These are phyloP conservation scores for Cryptococcus sp. DNA, from an alignment of 1,284 basidiomycete species.

Conservation along the genomic window DNA sequence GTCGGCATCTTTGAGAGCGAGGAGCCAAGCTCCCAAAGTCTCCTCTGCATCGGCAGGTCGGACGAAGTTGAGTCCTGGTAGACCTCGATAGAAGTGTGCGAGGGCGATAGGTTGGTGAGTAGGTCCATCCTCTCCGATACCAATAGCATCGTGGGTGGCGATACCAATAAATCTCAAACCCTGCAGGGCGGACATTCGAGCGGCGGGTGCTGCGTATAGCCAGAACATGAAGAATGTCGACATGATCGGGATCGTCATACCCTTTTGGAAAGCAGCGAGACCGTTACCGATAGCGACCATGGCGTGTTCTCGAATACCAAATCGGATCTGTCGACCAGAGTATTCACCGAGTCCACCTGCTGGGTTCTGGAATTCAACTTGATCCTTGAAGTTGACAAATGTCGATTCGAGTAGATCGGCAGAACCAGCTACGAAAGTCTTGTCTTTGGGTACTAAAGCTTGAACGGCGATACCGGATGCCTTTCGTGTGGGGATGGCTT, in stretches of 20 bases:
- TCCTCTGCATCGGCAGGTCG: constrained; percentile 44
- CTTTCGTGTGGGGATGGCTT: constrained; percentile 33
- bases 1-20: constrained; percentile 30
- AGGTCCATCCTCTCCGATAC: constrained; percentile 43
- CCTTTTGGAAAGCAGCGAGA: constrained; percentile 39
- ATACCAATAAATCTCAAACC: constrained; percentile 41
- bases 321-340: constrained; percentile 40
- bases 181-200: constrained; percentile 40
- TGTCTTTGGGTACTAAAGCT: constrained; percentile 28
- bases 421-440: constrained; percentile 33
- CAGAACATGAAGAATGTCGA: constrained; percentile 52
- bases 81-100: constrained; percentile 32
- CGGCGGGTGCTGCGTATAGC: constrained; percentile 43
- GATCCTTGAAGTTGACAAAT: constrained; percentile 37
- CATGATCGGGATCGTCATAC: constrained; percentile 58
- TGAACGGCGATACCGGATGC: constrained; percentile 36
- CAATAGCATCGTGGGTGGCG: constrained; percentile 42
- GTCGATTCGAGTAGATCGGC: constrained; percentile 43
- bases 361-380: constrained; percentile 42
- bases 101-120: constrained; percentile 43
- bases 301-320: constrained; percentile 42
- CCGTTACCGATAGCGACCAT: constrained; percentile 41
- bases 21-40: constrained; percentile 30
- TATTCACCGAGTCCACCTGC: constrained; percentile 36
- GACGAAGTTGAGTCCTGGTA: constrained; percentile 39